These are phyloP conservation scores for Lentinula sp. DNA, from an alignment of 768 basidiomycete species.

Conservation along the genomic window DNA sequence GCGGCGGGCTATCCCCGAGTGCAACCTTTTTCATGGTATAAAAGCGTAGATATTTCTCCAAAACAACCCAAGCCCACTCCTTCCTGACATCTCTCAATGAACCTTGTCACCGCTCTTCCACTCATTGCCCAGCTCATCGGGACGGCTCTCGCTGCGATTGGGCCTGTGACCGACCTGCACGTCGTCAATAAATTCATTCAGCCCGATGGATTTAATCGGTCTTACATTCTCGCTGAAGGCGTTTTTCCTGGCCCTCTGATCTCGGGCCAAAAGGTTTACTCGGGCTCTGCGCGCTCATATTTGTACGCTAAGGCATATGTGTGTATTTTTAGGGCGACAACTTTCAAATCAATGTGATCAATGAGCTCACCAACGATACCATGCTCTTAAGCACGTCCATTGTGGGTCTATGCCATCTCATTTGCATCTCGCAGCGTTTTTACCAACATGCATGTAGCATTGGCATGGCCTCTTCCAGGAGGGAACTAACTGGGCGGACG, in stretches of 20 bases:
- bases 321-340: slow-evolving; percentile 22
- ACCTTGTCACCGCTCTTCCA: not conserved
- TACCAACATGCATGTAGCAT: slow-evolving; percentile 4
- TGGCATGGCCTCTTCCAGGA: slow-evolving; percentile 19
- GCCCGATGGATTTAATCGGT: slow-evolving; percentile 26
- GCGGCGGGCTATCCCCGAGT: not conserved
- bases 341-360: slow-evolving; percentile 31
- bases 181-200: slow-evolving; percentile 20
- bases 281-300: not conserved
- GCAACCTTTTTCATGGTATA: not conserved
- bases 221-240: slow-evolving; percentile 22
- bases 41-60: not conserved
- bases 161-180: slow-evolving; percentile 17
- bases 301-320: not conserved
- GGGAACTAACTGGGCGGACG: slow-evolving; percentile 12
- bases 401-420: slow-evolving; percentile 16
- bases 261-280: slow-evolving; percentile 5
- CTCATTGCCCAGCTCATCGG: not conserved
- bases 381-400: slow-evolving; percentile 33
- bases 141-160: slow-evolving; percentile 12
- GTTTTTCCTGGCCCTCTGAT: slow-evolving; percentile 37
- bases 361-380: slow-evolving; percentile 26
- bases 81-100: not conserved
- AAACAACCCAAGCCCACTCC: not conserved
- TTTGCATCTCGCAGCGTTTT: not conserved